Evolutionary conservation across 495 filamentous ascomycete species (phyloP).

Genomic region (Penicillium cosmopolitanum): DNA sequence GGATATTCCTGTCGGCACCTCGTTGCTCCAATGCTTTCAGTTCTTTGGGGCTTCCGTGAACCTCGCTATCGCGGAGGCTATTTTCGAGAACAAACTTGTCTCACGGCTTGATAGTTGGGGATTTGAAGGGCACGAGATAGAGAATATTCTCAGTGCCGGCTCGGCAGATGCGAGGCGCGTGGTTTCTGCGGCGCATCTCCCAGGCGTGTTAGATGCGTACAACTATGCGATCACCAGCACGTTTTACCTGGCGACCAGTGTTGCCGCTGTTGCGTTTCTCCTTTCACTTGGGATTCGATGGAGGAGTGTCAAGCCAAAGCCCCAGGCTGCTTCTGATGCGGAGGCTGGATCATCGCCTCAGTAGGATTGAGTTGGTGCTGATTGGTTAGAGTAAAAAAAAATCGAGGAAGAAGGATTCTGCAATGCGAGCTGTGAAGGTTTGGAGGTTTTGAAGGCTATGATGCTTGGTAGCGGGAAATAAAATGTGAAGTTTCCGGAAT

Average conservation of each 20-base stretch:
- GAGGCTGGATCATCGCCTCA: not conserved
- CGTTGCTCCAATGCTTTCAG: conserved; percentile 13
- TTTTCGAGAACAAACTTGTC: conserved; percentile 15
- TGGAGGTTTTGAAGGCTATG: too few species aligned
- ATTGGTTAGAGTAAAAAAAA: too few species aligned
- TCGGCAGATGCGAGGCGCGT: conserved; percentile 8
- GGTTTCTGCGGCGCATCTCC: conserved; percentile 11
- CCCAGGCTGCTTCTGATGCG: conserved; percentile 1
- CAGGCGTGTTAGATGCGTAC: conserved; percentile 16
- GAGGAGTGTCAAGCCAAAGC: conserved; percentile 13
- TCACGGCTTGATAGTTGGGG: not conserved
- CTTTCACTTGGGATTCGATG: conserved; percentile 23
- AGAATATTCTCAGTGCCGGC: conserved; percentile 8
- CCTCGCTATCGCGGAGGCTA: conserved; percentile 12
- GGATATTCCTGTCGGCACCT: conserved; percentile 14
- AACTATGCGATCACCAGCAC: conserved; percentile 29
- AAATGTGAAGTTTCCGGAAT: too few species aligned
- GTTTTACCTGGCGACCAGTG: conserved; percentile 29
- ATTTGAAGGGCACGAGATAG: not conserved
- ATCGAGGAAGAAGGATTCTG: too few species aligned
- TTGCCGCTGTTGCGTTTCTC: conserved; percentile 23
- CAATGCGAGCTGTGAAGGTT: too few species aligned
- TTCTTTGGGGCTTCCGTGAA: conserved; percentile 12
- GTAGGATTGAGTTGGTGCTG: too few species aligned
- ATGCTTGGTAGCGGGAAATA: too few species aligned